These are phyloP conservation scores for Tagetes erecta DNA, from an alignment of 129 eudicot species.

Conservation along the genomic window DNA sequence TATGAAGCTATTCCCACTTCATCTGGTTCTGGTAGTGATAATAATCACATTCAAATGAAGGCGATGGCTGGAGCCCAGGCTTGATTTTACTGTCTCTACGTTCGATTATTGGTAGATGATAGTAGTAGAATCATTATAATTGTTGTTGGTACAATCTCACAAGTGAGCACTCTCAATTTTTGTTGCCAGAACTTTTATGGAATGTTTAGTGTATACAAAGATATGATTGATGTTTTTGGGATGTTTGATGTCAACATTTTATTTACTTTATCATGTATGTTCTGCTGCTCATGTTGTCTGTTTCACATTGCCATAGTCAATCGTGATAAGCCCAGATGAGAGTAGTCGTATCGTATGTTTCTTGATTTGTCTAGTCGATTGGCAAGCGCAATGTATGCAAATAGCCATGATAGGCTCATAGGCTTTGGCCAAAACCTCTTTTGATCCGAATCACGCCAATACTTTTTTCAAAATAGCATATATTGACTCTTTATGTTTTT, in stretches of 20 bases:
- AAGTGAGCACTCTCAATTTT: conserved; percentile 30
- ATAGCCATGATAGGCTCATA: too few species aligned
- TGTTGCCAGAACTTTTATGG: conserved; percentile 20
- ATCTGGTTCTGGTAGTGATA: conserved; percentile 37
- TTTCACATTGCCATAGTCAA: not conserved
- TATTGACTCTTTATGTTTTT: too few species aligned
- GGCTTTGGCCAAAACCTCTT: too few species aligned
- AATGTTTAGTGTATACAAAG: conserved; percentile 37
- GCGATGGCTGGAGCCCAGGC: conserved; percentile 76
- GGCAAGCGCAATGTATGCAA: too few species aligned
- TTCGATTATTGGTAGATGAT: conserved; percentile 20
- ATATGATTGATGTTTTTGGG: conserved; percentile 27
- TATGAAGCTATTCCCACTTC: conserved; percentile 74
- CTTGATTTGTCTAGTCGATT: too few species aligned
- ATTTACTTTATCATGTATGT: conserved; percentile 2
- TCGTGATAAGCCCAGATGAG: too few species aligned
- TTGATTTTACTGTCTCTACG: conserved; percentile 24
- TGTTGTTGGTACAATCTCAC: conserved; percentile 25
- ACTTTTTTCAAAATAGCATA: too few species aligned
- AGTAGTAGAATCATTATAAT: conserved; percentile 18
- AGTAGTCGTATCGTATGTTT: too few species aligned
- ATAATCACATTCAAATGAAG: conserved; percentile 87
- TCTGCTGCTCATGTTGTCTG: conserved; percentile 11
- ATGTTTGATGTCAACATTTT: conserved; percentile 24
- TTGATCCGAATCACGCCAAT: too few species aligned